Evolutionary conservation across 2,329 filamentous ascomycete genomes (phyloP).

Genomic region (Claviceps digitariae): DNA sequence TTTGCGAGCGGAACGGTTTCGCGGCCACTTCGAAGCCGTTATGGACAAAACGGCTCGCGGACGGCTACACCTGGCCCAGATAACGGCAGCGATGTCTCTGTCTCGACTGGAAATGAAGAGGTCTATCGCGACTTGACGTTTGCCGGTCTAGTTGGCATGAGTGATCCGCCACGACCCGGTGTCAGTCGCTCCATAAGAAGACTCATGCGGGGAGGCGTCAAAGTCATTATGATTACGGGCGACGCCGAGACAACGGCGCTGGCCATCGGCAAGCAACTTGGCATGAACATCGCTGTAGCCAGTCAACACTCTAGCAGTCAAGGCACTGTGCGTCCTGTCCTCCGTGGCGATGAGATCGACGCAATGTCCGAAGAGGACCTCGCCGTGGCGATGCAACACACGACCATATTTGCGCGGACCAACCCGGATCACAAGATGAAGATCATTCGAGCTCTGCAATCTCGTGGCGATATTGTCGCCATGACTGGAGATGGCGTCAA

Average conservation of each 20-base stretch:
- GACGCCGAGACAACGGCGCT: slow-evolving; percentile 91
- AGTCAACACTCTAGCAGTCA: slow-evolving; percentile 39
- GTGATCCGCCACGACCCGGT: slow-evolving; percentile 81
- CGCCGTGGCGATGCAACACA: slow-evolving; percentile 70
- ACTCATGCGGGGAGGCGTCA: slow-evolving; percentile 86
- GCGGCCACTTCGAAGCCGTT: slow-evolving; percentile 29
- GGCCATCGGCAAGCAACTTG: slow-evolving; percentile 87
- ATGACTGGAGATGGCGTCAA: slow-evolving; percentile 99
- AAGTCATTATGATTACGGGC: slow-evolving; percentile 98
- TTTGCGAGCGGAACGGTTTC: slow-evolving; percentile 74
- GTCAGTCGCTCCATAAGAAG: slow-evolving; percentile 81
- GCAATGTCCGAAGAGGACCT: slow-evolving; percentile 78
- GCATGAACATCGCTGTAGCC: slow-evolving; percentile 62
- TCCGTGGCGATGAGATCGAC: slow-evolving; percentile 87
- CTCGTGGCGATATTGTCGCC: slow-evolving; percentile 87
- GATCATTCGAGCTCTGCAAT: slow-evolving; percentile 82
- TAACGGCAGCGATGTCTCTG: slow-evolving; percentile 24
- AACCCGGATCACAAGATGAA: slow-evolving; percentile 98
- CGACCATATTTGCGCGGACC: slow-evolving; percentile 90
- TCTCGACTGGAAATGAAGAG: slow-evolving; percentile 46
- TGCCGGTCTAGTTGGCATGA: slow-evolving; percentile 91
- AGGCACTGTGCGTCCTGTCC: slow-evolving; percentile 53
- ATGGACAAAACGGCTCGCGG: slow-evolving; percentile 24
- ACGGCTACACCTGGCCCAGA: slow-evolving; percentile 39
- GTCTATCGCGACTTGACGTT: slow-evolving; percentile 75